Evolutionary conservation across 768 basidiomycete species (phyloP).

Genomic region (Lentinula sp.): DNA sequence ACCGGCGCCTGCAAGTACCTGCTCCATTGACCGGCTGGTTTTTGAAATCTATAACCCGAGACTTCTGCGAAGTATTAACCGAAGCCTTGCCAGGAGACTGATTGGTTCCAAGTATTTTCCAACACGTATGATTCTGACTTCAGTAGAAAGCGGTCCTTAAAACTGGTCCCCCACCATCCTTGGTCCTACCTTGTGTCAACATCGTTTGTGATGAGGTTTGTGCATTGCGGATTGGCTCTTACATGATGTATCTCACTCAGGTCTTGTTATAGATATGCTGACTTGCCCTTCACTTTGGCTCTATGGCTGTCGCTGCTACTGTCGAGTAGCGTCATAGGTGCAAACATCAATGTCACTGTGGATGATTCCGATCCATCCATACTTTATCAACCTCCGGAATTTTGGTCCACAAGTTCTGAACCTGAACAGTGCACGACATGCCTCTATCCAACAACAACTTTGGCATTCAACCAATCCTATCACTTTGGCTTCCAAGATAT

Average conservation of each 20-base stretch:
- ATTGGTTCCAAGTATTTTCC: constrained; percentile 21
- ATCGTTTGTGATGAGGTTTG: constrained; percentile 1
- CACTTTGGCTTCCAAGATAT: constrained; percentile 27
- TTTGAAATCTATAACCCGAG: constrained; percentile 15
- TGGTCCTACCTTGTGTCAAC: neutral
- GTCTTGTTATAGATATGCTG: neutral
- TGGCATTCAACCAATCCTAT: constrained; percentile 22
- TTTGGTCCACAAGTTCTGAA: constrained; percentile 26
- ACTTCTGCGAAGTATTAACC: constrained; percentile 23
- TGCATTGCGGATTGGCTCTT: neutral
- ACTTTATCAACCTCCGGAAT: constrained; percentile 25
- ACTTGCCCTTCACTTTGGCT: neutral
- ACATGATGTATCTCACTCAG: neutral
- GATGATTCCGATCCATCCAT: constrained; percentile 33
- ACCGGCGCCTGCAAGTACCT: neutral
- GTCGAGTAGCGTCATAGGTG: neutral
- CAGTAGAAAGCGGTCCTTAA: neutral
- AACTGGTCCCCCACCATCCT: neutral
- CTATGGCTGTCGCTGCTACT: neutral
- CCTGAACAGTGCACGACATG: constrained; percentile 21
- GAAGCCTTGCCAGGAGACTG: constrained; percentile 11
- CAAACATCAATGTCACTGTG: constrained; percentile 25
- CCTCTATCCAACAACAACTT: constrained; percentile 17
- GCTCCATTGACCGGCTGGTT: neutral
- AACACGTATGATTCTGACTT: neutral